Conservation (phyloP, 2,329 filamentous ascomycete species). For the Phialocephala sp. region DNA sequence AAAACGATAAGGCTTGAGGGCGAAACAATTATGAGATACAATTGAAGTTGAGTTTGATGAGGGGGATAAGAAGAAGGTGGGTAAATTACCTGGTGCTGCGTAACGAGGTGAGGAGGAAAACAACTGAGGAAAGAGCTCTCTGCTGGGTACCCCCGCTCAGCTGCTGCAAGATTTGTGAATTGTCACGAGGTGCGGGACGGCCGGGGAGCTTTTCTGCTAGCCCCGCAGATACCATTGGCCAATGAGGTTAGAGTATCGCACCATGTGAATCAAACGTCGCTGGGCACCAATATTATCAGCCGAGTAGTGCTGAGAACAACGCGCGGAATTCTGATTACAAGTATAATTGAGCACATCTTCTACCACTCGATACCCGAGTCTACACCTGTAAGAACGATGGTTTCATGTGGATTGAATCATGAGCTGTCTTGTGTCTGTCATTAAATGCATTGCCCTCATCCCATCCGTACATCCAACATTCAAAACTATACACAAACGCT, state of each 20-base stretch:
- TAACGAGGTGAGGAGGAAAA: not conserved
- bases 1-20: not conserved
- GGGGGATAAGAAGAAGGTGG: not conserved
- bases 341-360: not conserved
- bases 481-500: slow-evolving; percentile 3
- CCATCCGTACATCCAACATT: slow-evolving; percentile 3
- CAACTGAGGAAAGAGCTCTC: slow-evolving; percentile 2
- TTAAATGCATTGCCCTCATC: slow-evolving; percentile 7
- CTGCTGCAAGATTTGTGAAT: not conserved
- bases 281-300: not conserved
- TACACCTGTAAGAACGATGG: not conserved
- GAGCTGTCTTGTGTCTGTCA: not conserved
- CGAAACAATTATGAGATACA: not conserved
- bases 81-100: slow-evolving; percentile 2
- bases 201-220: not conserved
- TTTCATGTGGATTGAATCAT: not conserved
- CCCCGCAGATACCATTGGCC: not conserved
- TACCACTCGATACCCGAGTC: no score
- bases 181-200: not conserved
- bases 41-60: not conserved
- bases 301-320: not conserved
- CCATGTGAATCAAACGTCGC: not conserved
- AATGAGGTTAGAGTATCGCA: not conserved
- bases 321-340: not conserved
- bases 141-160: slow-evolving; percentile 7